Percentiles rank a stretch among this genome's conserved stretches.
Conservation (phyloP, 106 monocot genomes). For the Platanthera guangdongensis region DNA sequence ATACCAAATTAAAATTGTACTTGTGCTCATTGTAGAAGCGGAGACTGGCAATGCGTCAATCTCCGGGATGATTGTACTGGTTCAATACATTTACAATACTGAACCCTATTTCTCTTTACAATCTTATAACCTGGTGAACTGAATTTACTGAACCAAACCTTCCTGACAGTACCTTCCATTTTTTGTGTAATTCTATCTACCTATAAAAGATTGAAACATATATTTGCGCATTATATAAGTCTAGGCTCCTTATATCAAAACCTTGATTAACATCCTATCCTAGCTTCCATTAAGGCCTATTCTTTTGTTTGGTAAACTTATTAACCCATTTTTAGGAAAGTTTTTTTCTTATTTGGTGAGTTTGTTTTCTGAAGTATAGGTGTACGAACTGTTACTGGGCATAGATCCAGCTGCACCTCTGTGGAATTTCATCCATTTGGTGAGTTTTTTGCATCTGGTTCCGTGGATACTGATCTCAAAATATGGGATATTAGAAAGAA, state of each 20-base stretch:
- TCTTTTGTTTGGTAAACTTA: background rate
- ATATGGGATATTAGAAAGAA: slow-evolving; percentile 96
- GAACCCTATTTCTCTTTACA: no score
- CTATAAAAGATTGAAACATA: background rate
- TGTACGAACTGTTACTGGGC: slow-evolving; percentile 73
- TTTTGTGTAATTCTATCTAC: background rate
- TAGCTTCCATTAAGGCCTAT: background rate
- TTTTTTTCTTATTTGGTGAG: slow-evolving; percentile 7
- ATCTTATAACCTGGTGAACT: no score
- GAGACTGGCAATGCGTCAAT: no score
- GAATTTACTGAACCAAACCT: no score
- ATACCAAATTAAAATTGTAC: no score
- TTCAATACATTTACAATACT: no score
- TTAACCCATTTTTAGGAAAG: background rate
- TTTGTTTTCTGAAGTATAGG: slow-evolving; percentile 39
- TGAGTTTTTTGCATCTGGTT: slow-evolving; percentile 94
- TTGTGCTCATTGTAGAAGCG: no score
- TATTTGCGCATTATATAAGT: background rate
- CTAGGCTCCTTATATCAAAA: background rate
- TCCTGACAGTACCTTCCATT: no score
- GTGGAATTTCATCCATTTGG: slow-evolving; percentile 96
- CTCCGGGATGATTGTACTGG: no score
- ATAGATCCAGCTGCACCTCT: slow-evolving; percentile 58
- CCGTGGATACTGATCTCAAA: slow-evolving; percentile 82
- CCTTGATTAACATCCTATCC: background rate